Percentiles rank a stretch among this genome's conserved stretches.
Evolutionary conservation across 495 filamentous ascomycete species (phyloP).

Genomic region (Viridothelium virens): DNA sequence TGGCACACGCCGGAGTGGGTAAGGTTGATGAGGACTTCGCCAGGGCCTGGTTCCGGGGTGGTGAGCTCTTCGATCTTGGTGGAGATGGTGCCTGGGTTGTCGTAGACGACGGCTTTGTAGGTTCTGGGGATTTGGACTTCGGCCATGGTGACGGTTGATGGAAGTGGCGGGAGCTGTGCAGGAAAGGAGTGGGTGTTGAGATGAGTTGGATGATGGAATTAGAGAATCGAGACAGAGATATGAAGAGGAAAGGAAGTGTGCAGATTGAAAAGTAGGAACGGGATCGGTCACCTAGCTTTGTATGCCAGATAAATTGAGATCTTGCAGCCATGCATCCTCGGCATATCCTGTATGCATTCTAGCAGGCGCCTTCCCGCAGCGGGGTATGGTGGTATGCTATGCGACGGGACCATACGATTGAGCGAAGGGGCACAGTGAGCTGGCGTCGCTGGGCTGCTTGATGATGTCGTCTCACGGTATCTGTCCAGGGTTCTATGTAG

Average conservation of each 20-base stretch:
- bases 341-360: neutral
- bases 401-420: too few species aligned
- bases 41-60: slow-evolving; percentile 56
- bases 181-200: neutral
- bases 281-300: neutral
- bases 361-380: neutral
- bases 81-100: slow-evolving; percentile 61
- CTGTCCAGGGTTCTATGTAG: too few species aligned
- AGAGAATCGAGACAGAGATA: neutral
- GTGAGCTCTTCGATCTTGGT: slow-evolving; percentile 59
- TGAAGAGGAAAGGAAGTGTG: neutral
- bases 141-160: slow-evolving; percentile 24
- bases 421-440: too few species aligned
- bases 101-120: slow-evolving; percentile 62
- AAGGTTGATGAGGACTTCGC: slow-evolving; percentile 59
- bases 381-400: neutral
- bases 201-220: neutral
- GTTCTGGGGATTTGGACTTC: slow-evolving; percentile 48
- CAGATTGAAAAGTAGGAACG: neutral
- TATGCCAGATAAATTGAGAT: neutral
- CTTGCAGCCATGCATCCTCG: slow-evolving; percentile 7
- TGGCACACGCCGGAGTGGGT: slow-evolving; percentile 67
- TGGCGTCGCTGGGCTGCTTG: neutral
- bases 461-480: neutral
- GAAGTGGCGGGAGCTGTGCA: neutral